phyloP scores from a whole-genome alignment of 768 basidiomycete genomes.

The Suillus spraguei region DNA sequence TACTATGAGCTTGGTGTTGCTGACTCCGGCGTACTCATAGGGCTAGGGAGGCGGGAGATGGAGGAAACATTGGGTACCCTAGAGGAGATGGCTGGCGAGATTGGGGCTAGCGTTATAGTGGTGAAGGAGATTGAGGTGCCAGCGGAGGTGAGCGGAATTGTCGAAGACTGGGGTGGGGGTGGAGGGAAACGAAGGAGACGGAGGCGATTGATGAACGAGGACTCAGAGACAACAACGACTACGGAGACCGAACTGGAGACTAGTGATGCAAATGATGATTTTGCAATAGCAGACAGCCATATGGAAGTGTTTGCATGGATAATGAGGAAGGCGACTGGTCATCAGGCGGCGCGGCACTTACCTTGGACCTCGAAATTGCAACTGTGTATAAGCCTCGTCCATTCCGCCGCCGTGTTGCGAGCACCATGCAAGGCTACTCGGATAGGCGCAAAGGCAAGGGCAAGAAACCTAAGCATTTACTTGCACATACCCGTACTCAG shows the following conservation, averaged over 20 bases:
- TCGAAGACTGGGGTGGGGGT: conserved; percentile 39
- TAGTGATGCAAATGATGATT: conserved; percentile 40
- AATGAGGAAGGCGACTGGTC: conserved; percentile 38
- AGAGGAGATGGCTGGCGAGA: conserved; percentile 92
- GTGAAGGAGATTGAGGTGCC: conserved; percentile 88
- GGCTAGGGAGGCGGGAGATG: conserved; percentile 72
- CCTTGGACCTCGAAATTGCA: conserved; percentile 65
- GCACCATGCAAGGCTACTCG: conserved; percentile 17
- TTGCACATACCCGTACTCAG: conserved; percentile 24
- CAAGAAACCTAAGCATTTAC: conserved; percentile 35
- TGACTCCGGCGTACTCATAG: conserved; percentile 87
- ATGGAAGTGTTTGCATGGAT: conserved; percentile 51
- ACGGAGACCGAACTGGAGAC: conserved; percentile 42
- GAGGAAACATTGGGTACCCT: conserved; percentile 84
- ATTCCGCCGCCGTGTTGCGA: conserved; percentile 46
- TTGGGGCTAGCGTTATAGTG: conserved; percentile 89
- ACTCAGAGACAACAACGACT: conserved; percentile 35
- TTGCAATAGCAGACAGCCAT: conserved; percentile 23
- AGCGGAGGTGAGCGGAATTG: conserved; percentile 43
- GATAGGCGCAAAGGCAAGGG: conserved; percentile 23
- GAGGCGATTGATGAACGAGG: conserved; percentile 30
- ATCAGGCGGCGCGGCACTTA: conserved; percentile 34
- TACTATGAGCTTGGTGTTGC: conserved; percentile 85
- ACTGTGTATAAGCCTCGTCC: conserved; percentile 78
- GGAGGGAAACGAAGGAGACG: conserved; percentile 30